Percentiles rank a stretch among this genome's conserved stretches.
phyloP scores from a whole-genome alignment of 192 early-diverging fungal species.

The Paraglomus brasilianum region DNA sequence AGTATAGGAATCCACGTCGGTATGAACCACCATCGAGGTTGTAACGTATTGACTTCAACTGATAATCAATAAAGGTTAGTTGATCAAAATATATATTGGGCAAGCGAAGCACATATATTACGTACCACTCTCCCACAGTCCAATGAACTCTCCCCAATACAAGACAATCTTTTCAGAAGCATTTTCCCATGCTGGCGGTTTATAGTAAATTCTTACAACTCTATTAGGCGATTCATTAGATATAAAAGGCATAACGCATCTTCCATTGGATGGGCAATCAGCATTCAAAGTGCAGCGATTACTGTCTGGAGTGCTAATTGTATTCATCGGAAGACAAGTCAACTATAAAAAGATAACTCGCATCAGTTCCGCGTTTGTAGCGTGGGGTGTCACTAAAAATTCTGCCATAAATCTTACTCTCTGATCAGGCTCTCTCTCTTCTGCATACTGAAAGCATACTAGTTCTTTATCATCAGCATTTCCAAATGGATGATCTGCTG shows the following conservation, averaged over 20 bases:
- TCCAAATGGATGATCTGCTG: constrained; percentile 53
- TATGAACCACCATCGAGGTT: constrained; percentile 51
- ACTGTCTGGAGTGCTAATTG: constrained; percentile 33
- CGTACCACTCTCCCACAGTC: constrained; percentile 69
- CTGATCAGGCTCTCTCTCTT: constrained; percentile 18
- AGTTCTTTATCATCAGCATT: constrained; percentile 39
- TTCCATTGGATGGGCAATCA: constrained; percentile 33
- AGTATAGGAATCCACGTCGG: constrained; percentile 60
- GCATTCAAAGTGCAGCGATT: constrained; percentile 40
- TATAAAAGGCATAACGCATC: constrained; percentile 58
- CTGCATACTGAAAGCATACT: constrained; percentile 50
- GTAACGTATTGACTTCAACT: constrained; percentile 63
- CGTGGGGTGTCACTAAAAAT: constrained; percentile 30
- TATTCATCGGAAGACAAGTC: constrained; percentile 41
- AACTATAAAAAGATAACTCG: constrained; percentile 6
- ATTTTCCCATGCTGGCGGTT: constrained; percentile 40
- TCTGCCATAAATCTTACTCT: constrained; percentile 15
- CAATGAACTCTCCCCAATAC: constrained; percentile 65
- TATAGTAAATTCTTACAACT: constrained; percentile 56
- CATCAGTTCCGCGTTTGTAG: no score
- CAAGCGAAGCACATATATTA: neutral
- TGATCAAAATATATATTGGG: constrained; percentile 1
- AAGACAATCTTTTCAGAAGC: constrained; percentile 48
- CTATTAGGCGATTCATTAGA: constrained; percentile 44
- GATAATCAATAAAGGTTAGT: neutral